Conservation (phyloP, 768 basidiomycete genomes). For the Clitopilus passeckerianus region DNA sequence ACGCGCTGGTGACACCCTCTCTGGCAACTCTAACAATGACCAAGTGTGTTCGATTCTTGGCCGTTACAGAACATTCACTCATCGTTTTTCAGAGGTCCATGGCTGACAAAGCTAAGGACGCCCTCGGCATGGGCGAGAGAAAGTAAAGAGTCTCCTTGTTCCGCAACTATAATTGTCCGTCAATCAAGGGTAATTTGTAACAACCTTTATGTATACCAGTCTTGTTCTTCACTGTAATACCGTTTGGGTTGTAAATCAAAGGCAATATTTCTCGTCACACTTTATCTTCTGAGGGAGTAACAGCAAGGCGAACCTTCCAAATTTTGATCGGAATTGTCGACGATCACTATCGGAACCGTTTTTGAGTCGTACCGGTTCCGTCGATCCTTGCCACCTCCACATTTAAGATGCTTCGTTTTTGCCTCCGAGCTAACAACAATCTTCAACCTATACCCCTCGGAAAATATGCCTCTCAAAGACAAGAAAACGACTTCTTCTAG, state of each 20-base stretch:
- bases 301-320: too few species aligned
- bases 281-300: too few species aligned
- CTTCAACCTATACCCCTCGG: not conserved
- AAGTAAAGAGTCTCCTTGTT: not conserved
- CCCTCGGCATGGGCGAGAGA: conserved; percentile 38
- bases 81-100: conserved; percentile 28
- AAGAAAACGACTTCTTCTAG: not conserved
- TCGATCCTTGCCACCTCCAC: not conserved
- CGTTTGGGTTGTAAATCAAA: not conserved
- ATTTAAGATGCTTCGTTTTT: conserved; percentile 2
- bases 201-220: not conserved
- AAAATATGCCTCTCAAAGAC: not conserved
- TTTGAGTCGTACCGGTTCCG: not conserved
- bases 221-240: not conserved
- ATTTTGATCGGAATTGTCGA: too few species aligned
- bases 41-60: conserved; percentile 10
- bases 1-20: conserved; percentile 41
- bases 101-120: conserved; percentile 47
- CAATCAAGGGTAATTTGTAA: not conserved
- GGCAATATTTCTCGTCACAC: not conserved
- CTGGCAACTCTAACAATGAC: conserved; percentile 43
- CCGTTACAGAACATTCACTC: not conserved
- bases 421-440: not conserved
- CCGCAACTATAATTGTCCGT: not conserved
- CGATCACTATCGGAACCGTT: not conserved